These are phyloP conservation scores for Mycena albidolilacea DNA, from an alignment of 768 basidiomycete species.

Conservation along the genomic window DNA sequence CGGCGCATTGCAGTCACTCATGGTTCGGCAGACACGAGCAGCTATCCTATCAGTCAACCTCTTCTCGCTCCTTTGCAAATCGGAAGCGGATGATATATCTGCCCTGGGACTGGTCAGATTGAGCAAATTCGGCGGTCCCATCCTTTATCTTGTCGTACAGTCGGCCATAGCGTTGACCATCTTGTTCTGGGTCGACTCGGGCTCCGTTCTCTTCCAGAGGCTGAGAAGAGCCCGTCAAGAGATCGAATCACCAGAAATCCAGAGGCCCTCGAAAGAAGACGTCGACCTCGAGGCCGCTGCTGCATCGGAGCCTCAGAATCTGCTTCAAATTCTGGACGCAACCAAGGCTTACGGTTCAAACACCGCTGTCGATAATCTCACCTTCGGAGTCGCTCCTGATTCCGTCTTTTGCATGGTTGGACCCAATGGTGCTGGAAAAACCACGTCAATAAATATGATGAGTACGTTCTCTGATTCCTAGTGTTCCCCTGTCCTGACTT, in stretches of 20 bases:
- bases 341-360: conserved; percentile 72
- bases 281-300: conserved; percentile 68
- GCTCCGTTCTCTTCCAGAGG: conserved; percentile 64
- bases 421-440: conserved; percentile 89
- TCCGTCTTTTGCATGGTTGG: conserved; percentile 83
- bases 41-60: conserved; percentile 82
- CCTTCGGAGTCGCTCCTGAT: conserved; percentile 73
- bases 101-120: conserved; percentile 66
- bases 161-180: conserved; percentile 66
- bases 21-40: conserved; percentile 69
- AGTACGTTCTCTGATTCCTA: conserved; percentile 44
- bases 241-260: conserved; percentile 17
- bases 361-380: conserved; percentile 81
- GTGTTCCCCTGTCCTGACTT: background rate
- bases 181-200: conserved; percentile 82
- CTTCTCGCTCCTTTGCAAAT: conserved; percentile 79
- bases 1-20: conserved; percentile 33
- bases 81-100: conserved; percentile 60
- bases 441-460: conserved; percentile 85
- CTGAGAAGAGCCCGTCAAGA: conserved; percentile 51
- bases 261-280: conserved; percentile 60
- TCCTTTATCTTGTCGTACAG: conserved; percentile 78
- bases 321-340: conserved; percentile 73
- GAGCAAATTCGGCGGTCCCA: conserved; percentile 79
- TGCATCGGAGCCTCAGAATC: conserved; percentile 64